A percentile compares a stretch with the other conserved stretches of the same genome.
phyloP scores from a whole-genome alignment of 441 rosid genomes.

The Syzygium malaccense region DNA sequence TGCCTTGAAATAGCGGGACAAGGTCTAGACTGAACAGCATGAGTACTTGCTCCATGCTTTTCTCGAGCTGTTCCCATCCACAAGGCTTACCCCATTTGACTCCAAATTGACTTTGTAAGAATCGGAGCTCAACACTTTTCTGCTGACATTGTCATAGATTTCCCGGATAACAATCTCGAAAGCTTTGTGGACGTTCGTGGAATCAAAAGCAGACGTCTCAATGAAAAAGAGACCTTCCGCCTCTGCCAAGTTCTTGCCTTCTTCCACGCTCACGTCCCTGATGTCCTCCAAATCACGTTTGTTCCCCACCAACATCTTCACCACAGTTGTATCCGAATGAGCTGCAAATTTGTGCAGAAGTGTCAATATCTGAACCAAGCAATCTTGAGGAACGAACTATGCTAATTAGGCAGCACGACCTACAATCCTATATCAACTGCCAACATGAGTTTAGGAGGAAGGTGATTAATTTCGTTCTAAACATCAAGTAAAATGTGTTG shows the following conservation, averaged over 20 bases:
- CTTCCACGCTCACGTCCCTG: not conserved
- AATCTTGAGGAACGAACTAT: not conserved
- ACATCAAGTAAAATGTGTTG: not conserved
- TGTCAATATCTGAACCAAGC: not conserved
- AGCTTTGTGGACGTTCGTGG: conserved; percentile 1
- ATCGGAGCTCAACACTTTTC: conserved; percentile 3
- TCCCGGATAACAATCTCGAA: conserved; percentile 1
- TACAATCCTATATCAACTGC: not conserved
- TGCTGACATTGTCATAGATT: not conserved
- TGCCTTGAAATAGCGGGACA: not conserved
- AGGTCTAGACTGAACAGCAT: conserved; percentile 3
- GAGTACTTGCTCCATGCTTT: not conserved
- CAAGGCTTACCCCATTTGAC: not conserved
- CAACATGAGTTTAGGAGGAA: not conserved
- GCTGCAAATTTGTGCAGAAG: not conserved
- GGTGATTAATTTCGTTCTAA: not conserved
- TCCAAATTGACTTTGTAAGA: not conserved
- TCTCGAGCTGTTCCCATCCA: not conserved
- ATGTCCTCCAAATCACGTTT: not conserved
- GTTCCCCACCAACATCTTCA: conserved; percentile 4
- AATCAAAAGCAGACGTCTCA: not conserved
- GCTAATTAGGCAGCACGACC: not conserved
- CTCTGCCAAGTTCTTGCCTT: conserved; percentile 4
- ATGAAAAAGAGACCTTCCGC: conserved; percentile 4
- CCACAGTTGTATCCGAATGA: conserved; percentile 1